These are phyloP conservation scores for Xylariaceae sp. DNA, from an alignment of 2,329 filamentous ascomycete species.

Conservation along the genomic window DNA sequence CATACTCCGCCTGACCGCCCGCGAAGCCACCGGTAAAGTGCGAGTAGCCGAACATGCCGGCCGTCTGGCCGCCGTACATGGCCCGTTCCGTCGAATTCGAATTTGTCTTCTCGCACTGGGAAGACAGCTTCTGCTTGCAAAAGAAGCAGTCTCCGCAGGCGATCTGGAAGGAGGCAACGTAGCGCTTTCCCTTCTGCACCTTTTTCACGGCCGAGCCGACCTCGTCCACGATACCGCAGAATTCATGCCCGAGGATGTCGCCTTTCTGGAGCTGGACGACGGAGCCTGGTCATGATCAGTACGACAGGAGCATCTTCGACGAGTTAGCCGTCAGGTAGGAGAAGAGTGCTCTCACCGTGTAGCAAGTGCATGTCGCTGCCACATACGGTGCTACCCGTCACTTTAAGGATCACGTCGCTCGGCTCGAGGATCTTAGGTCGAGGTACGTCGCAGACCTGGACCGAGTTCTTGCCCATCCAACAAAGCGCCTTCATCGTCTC, in stretches of 20 bases:
- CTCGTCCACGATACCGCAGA: slow-evolving; percentile 52
- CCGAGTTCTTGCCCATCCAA: slow-evolving; percentile 79
- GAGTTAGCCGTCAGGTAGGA: too few relatives aligned
- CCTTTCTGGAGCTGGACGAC: slow-evolving; percentile 58
- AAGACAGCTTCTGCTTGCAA: slow-evolving; percentile 73
- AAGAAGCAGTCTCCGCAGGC: slow-evolving; percentile 69
- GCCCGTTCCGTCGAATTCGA: slow-evolving; percentile 64
- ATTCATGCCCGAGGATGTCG: slow-evolving; percentile 63
- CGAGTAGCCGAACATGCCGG: slow-evolving; percentile 68
- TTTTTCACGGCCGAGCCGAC: slow-evolving; percentile 52
- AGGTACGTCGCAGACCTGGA: slow-evolving; percentile 63
- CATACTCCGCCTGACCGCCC: slow-evolving; percentile 83
- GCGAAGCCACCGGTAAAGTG: slow-evolving; percentile 80
- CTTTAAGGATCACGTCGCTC: slow-evolving; percentile 73
- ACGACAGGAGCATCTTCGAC: slow-evolving; percentile 23
- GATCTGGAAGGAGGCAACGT: slow-evolving; percentile 85
- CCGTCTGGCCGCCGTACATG: slow-evolving; percentile 75
- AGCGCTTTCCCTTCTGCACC: slow-evolving; percentile 58
- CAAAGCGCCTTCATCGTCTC: slow-evolving; percentile 75
- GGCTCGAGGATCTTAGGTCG: slow-evolving; percentile 71
- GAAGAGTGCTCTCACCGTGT: slow-evolving; percentile 33
- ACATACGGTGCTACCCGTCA: slow-evolving; percentile 61
- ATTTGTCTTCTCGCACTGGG: slow-evolving; percentile 77
- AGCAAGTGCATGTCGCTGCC: slow-evolving; percentile 57
- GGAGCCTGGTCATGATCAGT: slow-evolving; percentile 21